Evolutionary conservation across 768 basidiomycete genomes (phyloP), one percentile per base, ranked within the genome.

Genomic region (Hypholoma sublateritium): DNA sequence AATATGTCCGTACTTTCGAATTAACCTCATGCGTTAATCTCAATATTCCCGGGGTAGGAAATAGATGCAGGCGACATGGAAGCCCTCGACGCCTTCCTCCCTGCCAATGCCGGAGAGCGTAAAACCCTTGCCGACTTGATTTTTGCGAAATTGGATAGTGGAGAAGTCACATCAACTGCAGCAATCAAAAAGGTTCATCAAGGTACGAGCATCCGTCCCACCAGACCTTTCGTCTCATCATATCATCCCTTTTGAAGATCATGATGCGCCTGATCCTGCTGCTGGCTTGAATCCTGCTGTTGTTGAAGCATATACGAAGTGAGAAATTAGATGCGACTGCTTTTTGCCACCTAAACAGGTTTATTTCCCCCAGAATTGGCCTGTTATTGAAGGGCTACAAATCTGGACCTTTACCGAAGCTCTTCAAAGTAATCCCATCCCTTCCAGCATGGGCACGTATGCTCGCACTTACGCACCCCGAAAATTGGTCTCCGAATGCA

Each of bases 401-500:
- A 65, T 95, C 95, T 13, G 95, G 95, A 0, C 87, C 95, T 1
- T 81, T 99, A 1, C 97, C 97, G 28, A 98, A 98, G 75, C 80
- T 95, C 3, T 95, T 99, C 85, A 99, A 99, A 79, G 90, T 99
- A 59, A 91, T 99, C 45, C 97, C 97, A 19, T 90, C 95, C 11
- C 85, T 98, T 22, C 91, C 93, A 3, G 88, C 91, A 58, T 99
- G 97, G 97, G 95, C 95, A 9, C 90, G 94, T 47, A 87, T 98
- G 60, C 84, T 99, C 43, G 93, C 95, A 24, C 82, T 98, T 44
- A 98, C 97, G 13, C 81, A 82, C 53, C 97, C 97, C 1, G 89
- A 95, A 73, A 82, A 86, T 64, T 98, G 97, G 97, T 92, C 93
- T 1, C 91, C 97, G 0, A 94, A 98, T 70, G 95, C 95, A 1